These are phyloP conservation scores for Verticillium longisporum DNA, from an alignment of 2,329 filamentous ascomycete species.

Conservation along the genomic window DNA sequence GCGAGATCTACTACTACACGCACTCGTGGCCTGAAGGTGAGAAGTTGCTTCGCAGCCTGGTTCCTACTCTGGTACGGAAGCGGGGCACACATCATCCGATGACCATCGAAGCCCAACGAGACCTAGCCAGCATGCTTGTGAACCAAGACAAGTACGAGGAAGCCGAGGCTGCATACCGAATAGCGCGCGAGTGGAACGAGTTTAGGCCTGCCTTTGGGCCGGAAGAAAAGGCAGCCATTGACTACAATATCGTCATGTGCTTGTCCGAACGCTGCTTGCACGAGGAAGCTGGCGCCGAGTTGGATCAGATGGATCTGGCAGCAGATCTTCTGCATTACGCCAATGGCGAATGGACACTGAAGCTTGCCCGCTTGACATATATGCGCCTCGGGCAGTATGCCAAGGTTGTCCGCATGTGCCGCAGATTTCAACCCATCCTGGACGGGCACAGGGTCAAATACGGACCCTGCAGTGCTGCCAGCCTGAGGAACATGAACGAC, in stretches of 20 bases:
- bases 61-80: slow-evolving; percentile 9
- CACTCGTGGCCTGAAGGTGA: slow-evolving; percentile 12
- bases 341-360: slow-evolving; percentile 13
- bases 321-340: slow-evolving; percentile 13
- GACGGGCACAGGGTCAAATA: slow-evolving; percentile 9
- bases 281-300: slow-evolving; percentile 6
- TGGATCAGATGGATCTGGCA: slow-evolving; percentile 10
- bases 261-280: slow-evolving; percentile 11
- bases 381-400: slow-evolving; percentile 8
- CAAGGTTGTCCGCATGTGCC: slow-evolving; percentile 9
- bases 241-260: slow-evolving; percentile 14
- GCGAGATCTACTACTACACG: slow-evolving; percentile 16
- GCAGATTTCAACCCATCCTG: slow-evolving; percentile 7
- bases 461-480: slow-evolving; percentile 6
- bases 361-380: slow-evolving; percentile 11
- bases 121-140: slow-evolving; percentile 13
- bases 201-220: slow-evolving; percentile 9
- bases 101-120: slow-evolving; percentile 13
- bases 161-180: slow-evolving; percentile 9
- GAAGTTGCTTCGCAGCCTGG: slow-evolving; percentile 11
- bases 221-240: slow-evolving; percentile 13
- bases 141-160: slow-evolving; percentile 12
- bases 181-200: slow-evolving; percentile 12
- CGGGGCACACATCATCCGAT: slow-evolving; percentile 9
- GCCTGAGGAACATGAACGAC: slow-evolving; percentile 10